Conservation (phyloP, 345 rosid species). For the Eucalyptus sideroxylon region DNA sequence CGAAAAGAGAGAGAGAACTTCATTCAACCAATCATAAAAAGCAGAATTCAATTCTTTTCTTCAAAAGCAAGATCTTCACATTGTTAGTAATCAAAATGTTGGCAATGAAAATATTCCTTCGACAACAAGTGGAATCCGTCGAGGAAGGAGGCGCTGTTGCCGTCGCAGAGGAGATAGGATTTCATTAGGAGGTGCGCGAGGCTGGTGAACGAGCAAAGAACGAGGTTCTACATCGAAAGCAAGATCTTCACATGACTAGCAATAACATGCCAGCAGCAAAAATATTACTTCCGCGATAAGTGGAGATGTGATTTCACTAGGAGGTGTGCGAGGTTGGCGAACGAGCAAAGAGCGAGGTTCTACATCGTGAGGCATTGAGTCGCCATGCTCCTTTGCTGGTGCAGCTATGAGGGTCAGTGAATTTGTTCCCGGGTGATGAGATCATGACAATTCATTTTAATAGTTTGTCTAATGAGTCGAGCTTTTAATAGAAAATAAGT, state of each 20-base stretch:
- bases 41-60: background rate
- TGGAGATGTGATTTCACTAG: conserved; percentile 25
- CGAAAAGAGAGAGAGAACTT: background rate
- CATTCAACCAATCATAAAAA: background rate
- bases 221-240: no score
- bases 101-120: no score
- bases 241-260: background rate
- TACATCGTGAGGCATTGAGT: conserved; percentile 34
- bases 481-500: background rate
- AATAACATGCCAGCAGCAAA: conserved; percentile 10
- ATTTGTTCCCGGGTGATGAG: background rate
- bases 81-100: no score
- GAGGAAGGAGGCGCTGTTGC: no score
- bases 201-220: no score
- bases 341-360: conserved; percentile 26
- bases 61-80: no score
- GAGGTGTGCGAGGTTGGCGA: conserved; percentile 21
- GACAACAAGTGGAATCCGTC: no score
- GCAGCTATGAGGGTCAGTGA: conserved; percentile 6
- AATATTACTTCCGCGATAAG: conserved; percentile 20
- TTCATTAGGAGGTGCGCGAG: no score
- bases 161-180: no score
- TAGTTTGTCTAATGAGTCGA: no score
- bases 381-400: conserved; percentile 25
- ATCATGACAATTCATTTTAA: no score